A percentile compares a stretch with the other conserved stretches of the same genome.
These are phyloP conservation scores for Senna tora DNA, from an alignment of 306 rosid genomes.

Conservation along the genomic window DNA sequence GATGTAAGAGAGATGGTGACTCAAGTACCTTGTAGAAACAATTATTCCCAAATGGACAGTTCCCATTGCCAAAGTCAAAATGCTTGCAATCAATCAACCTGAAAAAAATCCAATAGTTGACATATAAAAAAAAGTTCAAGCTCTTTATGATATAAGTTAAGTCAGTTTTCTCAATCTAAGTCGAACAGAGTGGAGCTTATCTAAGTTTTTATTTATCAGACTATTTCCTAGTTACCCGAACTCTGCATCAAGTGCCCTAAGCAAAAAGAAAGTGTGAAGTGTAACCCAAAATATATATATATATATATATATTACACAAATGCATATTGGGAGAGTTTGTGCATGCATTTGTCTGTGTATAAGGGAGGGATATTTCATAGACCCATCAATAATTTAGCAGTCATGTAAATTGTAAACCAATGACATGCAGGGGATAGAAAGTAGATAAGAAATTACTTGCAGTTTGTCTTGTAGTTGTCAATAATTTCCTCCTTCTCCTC, in stretches of 20 bases:
- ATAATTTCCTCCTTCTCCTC: constrained; percentile 89
- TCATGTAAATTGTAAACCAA: background rate
- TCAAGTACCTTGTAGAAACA: constrained; percentile 89
- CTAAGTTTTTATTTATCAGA: background rate
- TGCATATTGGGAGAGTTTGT: background rate
- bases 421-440: background rate
- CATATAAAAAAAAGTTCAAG: background rate
- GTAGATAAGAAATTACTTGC: constrained; percentile 59
- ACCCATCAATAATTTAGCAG: constrained; percentile 1
- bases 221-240: background rate
- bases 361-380: background rate
- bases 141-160: background rate
- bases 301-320: constrained; percentile 1
- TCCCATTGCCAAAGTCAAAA: constrained; percentile 84
- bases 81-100: constrained; percentile 96
- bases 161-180: background rate
- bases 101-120: constrained; percentile 21
- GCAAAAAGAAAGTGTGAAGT: constrained; percentile 6
- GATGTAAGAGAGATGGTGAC: background rate
- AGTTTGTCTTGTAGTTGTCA: constrained; percentile 85
- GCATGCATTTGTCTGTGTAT: background rate
- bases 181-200: background rate
- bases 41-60: constrained; percentile 81
- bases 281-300: too few species aligned
- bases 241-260: background rate